Evolutionary conservation across 441 rosid genomes (phyloP), one percentile per base, ranked within the genome.

Genomic region (Geranium incanum): DNA sequence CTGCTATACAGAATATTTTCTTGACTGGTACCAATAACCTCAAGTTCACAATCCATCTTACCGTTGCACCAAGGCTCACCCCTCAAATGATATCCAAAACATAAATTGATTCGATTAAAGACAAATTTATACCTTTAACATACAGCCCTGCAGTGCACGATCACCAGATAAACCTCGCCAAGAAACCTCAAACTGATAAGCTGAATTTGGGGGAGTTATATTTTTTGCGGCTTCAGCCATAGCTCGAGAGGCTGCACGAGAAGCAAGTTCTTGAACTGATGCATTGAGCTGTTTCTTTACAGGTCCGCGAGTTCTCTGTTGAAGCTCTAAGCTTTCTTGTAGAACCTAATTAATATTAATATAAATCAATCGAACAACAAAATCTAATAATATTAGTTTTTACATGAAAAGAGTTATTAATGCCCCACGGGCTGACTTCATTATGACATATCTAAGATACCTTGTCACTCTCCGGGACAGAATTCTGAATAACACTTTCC

Each of bases 251-350:
- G 97, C 88, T 73, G 97, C 97, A 63, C 77, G 88, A 76, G 88
- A 76, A 66, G 99, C 99, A 78, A 92, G 93, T 76, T 92, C 97
- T 76, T 87, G 87, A 15, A 94, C 88, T 3, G 96, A 88, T 73
- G 85, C 72, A 74, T 85, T 82, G 71, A 87, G 81, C 65, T 84
- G 86, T 41, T 72, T 80, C 80, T 78, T 85, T 76, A 66, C 80
- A 66, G 73, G 63, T 75, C 52, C 77, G 36, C 19, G 72, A 77
- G 71, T 74, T 79, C 76, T 81, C 98, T 89, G 74, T 23, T 21
- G 15, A 70, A 45, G 52, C 12, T 45, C 52, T 45, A 45, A 45
- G 52, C 52, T 43, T 43, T 43, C 50, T 11, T 7, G 9, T 7
- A 43, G 50, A 8, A 45, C 52, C 52, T 39, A 11, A 45, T 2